Evolutionary conservation across 805 yeast genomes (phyloP).

Genomic region (Cyberlindnera euphorbiae): DNA sequence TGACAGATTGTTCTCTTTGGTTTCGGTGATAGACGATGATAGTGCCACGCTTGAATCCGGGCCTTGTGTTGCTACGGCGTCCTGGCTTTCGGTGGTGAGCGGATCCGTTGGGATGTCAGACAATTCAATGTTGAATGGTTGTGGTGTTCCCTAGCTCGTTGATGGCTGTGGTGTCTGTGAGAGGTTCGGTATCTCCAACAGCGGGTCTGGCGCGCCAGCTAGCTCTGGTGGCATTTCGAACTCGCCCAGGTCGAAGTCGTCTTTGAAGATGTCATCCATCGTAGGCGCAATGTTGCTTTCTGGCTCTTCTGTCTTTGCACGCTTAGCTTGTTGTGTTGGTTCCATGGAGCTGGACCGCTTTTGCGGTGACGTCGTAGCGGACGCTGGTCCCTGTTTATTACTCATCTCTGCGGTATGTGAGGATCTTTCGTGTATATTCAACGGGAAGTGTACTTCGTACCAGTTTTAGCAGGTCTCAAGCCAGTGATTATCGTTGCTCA

Average conservation of each 20-base stretch:
- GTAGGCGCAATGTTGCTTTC: constrained; percentile 5
- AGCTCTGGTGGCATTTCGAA: constrained; percentile 2
- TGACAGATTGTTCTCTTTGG: too few species aligned
- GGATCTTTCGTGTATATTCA: too few species aligned
- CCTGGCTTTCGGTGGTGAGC: too few species aligned
- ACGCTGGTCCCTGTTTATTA: constrained; percentile 2
- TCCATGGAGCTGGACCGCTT: constrained; percentile 9
- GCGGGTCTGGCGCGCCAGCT: constrained; percentile 9
- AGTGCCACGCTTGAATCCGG: too few species aligned
- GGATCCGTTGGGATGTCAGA: too few species aligned
- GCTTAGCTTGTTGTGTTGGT: constrained; percentile 6
- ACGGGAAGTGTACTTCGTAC: too few species aligned
- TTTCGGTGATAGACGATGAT: too few species aligned
- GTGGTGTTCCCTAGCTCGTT: not conserved
- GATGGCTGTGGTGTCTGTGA: constrained; percentile 3
- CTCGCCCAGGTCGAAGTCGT: constrained; percentile 9
- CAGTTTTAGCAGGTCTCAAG: too few species aligned
- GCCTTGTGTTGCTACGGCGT: too few species aligned
- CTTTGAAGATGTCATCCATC: constrained; percentile 14
- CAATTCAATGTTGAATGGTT: too few species aligned
- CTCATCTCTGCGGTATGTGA: constrained; percentile 1
- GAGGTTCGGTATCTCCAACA: constrained; percentile 2
- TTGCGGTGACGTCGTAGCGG: constrained; percentile 12
- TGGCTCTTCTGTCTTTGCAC: constrained; percentile 8
- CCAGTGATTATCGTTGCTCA: too few species aligned